Evolutionary conservation across 352 stramenopile genomes (phyloP).

Genomic region (Saprolegnia parasitica): DNA sequence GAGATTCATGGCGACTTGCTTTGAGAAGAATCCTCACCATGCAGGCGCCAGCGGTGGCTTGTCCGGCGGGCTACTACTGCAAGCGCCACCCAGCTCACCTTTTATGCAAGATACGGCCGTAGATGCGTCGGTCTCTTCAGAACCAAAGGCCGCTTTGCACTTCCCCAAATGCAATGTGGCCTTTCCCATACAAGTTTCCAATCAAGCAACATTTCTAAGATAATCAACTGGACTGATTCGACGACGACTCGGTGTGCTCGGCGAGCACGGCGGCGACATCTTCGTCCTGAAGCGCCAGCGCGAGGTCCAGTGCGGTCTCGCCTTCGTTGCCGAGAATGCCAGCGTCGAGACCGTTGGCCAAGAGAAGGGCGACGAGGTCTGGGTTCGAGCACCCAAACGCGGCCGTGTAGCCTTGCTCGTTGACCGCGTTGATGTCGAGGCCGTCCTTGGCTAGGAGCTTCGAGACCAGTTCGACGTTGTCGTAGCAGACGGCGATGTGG

Average conservation of each 20-base stretch:
- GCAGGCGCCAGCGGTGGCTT: too few relatives aligned
- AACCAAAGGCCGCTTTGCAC: too few relatives aligned
- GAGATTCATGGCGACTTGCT: too few relatives aligned
- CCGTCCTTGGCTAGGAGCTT: constrained; percentile 47
- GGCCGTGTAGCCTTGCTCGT: constrained; percentile 68
- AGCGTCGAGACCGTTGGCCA: constrained; percentile 60
- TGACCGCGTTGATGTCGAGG: constrained; percentile 62
- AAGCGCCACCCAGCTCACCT: not conserved
- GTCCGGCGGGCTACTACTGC: too few relatives aligned
- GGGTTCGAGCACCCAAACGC: constrained; percentile 76
- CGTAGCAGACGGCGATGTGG: constrained; percentile 78
- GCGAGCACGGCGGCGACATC: constrained; percentile 41
- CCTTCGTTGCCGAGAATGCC: constrained; percentile 54
- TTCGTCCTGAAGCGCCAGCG: constrained; percentile 64
- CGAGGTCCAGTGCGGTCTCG: constrained; percentile 69
- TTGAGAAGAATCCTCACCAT: too few relatives aligned
- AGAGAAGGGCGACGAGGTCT: constrained; percentile 57
- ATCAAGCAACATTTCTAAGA: not conserved
- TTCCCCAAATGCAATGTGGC: too few relatives aligned
- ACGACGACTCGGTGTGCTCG: not conserved
- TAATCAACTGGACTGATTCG: not conserved
- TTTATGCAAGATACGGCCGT: not conserved
- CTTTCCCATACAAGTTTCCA: too few relatives aligned
- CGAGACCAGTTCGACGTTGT: constrained; percentile 78
- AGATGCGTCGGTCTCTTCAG: too few relatives aligned